These are phyloP conservation scores for Aspergillus luchuensis DNA, from an alignment of 2,329 filamentous ascomycete genomes.

Conservation along the genomic window DNA sequence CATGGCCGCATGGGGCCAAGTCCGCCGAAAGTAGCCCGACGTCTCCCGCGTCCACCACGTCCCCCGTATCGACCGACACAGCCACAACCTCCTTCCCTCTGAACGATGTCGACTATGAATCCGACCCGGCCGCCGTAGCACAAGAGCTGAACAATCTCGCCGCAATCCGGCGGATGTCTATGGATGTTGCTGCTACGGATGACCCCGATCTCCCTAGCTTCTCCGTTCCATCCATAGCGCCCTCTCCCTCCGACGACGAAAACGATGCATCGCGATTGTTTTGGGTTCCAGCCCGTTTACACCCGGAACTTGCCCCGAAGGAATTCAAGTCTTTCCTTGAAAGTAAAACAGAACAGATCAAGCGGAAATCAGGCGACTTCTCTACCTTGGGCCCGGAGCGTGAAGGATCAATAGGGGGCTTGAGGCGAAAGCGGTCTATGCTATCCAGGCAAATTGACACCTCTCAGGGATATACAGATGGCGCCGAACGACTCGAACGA, in stretches of 20 bases:
- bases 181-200: conserved; percentile 74
- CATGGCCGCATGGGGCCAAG: conserved; percentile 28
- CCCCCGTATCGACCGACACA: conserved; percentile 58
- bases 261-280: conserved; percentile 85
- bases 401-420: conserved; percentile 57
- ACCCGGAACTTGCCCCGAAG: conserved; percentile 90
- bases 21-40: conserved; percentile 54
- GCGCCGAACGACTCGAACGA: conserved; percentile 75
- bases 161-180: conserved; percentile 87
- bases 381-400: conserved; percentile 57
- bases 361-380: conserved; percentile 75
- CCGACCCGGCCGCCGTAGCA: conserved; percentile 82
- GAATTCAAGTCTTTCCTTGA: conserved; percentile 98
- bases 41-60: conserved; percentile 57
- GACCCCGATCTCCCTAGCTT: conserved; percentile 58
- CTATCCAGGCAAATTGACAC: conserved; percentile 87
- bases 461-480: conserved; percentile 74
- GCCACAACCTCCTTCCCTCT: conserved; percentile 68
- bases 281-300: conserved; percentile 93
- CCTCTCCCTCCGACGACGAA: conserved; percentile 63
- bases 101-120: conserved; percentile 86
- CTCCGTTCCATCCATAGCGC: conserved; percentile 45
- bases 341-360: conserved; percentile 86
- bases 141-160: conserved; percentile 92
- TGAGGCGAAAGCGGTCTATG: conserved; percentile 92